These are phyloP conservation scores for Alternaria ventricosa DNA, from an alignment of 2,329 filamentous ascomycete species.

Conservation along the genomic window DNA sequence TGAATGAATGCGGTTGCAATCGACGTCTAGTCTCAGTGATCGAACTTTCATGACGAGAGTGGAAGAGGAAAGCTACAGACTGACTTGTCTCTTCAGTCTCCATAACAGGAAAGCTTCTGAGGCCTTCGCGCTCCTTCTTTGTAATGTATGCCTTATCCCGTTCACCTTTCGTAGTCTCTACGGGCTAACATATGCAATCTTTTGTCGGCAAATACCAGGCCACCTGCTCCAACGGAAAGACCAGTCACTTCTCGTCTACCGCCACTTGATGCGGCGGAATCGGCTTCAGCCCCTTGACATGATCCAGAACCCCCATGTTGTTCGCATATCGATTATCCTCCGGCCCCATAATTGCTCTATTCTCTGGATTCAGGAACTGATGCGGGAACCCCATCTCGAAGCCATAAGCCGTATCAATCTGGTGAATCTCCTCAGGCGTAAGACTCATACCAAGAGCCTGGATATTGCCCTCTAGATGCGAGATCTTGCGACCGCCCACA, in stretches of 20 bases:
- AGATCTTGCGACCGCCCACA: conserved; percentile 70
- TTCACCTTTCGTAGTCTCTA: not conserved
- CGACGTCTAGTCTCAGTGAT: not conserved
- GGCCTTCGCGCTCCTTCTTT: not conserved
- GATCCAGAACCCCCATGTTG: conserved; percentile 31
- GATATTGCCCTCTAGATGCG: conserved; percentile 62
- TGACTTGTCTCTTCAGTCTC: not conserved
- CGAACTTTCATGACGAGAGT: not conserved
- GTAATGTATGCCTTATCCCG: not conserved
- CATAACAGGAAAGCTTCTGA: not conserved
- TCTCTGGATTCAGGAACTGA: conserved; percentile 24
- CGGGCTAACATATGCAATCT: not conserved
- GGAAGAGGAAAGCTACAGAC: not conserved
- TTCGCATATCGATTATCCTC: conserved; percentile 31
- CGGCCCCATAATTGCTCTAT: conserved; percentile 31
- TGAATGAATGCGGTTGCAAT: not conserved
- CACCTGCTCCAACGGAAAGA: not conserved
- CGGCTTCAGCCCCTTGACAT: conserved; percentile 29
- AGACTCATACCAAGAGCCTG: not conserved
- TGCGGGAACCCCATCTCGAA: conserved; percentile 73
- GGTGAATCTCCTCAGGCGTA: not conserved
- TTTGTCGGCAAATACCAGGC: not conserved
- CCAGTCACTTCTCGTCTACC: conserved; percentile 18
- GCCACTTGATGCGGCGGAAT: conserved; percentile 35
- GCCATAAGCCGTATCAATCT: conserved; percentile 53